Evolutionary conservation across 176 grass and related monocot species (phyloP).

Genomic region (Pontederia crassipes): DNA sequence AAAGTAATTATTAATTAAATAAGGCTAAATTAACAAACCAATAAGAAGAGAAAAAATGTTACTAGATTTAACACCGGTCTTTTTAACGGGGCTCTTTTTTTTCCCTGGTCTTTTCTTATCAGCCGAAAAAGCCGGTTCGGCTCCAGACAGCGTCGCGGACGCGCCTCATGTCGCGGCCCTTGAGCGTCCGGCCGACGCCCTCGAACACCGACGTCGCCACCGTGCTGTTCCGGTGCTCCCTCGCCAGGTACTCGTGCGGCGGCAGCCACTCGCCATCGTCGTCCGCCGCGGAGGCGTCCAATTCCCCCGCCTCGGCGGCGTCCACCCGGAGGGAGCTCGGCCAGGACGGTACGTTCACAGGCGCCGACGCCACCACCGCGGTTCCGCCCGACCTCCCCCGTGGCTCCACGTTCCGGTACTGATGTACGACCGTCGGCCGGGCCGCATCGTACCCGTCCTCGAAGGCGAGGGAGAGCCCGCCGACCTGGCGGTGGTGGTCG

Average conservation of each 20-base stretch:
- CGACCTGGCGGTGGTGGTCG: not conserved
- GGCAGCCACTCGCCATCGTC: conserved; percentile 20
- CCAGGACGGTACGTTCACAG: conserved; percentile 27
- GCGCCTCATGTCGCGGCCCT: conserved; percentile 31
- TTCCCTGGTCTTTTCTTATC: not conserved
- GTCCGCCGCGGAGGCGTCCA: not conserved
- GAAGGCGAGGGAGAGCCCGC: conserved; percentile 22
- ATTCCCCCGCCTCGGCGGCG: not conserved
- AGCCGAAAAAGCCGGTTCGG: conserved; percentile 25
- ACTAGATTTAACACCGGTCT: too few relatives aligned
- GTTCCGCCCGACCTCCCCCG: not conserved
- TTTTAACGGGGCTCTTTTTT: too few relatives aligned
- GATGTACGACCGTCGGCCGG: too few relatives aligned
- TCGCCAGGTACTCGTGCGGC: conserved; percentile 24
- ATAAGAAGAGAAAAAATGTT: too few relatives aligned
- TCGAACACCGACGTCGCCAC: conserved; percentile 23
- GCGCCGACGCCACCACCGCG: conserved; percentile 5
- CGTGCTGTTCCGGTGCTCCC: conserved; percentile 11
- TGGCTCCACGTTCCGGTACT: too few relatives aligned
- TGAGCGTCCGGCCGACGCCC: conserved; percentile 32
- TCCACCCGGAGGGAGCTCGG: not conserved
- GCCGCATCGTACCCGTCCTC: not conserved
- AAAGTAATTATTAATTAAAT: too few relatives aligned
- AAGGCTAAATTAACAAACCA: too few relatives aligned
- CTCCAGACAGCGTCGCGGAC: conserved; percentile 32